Percentiles rank a stretch among this genome's conserved stretches.
These are phyloP conservation scores for Chytriomyces sp. DNA, from an alignment of 192 early-diverging fungal genomes.

Conservation along the genomic window DNA sequence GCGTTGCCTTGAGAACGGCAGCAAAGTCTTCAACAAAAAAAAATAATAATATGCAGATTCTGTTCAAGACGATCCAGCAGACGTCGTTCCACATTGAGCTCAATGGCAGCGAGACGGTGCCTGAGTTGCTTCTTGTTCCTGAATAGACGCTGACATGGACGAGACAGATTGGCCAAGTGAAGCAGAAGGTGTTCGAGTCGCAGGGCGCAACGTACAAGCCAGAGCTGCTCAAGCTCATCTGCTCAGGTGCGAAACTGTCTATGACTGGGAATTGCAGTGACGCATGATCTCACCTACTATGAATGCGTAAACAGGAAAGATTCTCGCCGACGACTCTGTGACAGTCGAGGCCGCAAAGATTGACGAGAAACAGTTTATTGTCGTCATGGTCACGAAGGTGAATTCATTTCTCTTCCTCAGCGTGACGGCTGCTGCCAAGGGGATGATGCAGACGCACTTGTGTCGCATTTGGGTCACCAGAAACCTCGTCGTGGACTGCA, in stretches of 20 bases:
- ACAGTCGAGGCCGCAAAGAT: slow-evolving; percentile 76
- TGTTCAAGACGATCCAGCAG: slow-evolving; percentile 90
- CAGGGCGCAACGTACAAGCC: slow-evolving; percentile 73
- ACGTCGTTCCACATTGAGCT: slow-evolving; percentile 80
- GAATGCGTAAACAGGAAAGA: slow-evolving; percentile 69
- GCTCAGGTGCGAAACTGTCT: background rate
- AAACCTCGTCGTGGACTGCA: too few species aligned
- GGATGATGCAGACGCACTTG: too few species aligned
- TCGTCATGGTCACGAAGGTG: slow-evolving; percentile 93
- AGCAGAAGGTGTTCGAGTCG: slow-evolving; percentile 71
- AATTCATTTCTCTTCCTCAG: too few species aligned
- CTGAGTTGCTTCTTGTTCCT: background rate
- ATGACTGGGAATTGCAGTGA: too few species aligned
- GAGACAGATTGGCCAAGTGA: slow-evolving; percentile 72
- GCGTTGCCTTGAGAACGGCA: too few species aligned
- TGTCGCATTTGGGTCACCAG: too few species aligned
- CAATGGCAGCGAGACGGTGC: slow-evolving; percentile 62
- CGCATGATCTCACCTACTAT: too few species aligned
- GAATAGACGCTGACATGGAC: background rate
- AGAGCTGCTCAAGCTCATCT: slow-evolving; percentile 58
- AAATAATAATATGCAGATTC: slow-evolving; percentile 75
- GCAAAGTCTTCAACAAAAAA: too few species aligned
- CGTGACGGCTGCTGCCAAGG: background rate
- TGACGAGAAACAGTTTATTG: slow-evolving; percentile 90
- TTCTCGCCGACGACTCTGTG: slow-evolving; percentile 77